Evolutionary conservation across 83 land plant genomes (phyloP), one percentile per base, ranked within the genome.

Genomic region (Thuja plicata): DNA sequence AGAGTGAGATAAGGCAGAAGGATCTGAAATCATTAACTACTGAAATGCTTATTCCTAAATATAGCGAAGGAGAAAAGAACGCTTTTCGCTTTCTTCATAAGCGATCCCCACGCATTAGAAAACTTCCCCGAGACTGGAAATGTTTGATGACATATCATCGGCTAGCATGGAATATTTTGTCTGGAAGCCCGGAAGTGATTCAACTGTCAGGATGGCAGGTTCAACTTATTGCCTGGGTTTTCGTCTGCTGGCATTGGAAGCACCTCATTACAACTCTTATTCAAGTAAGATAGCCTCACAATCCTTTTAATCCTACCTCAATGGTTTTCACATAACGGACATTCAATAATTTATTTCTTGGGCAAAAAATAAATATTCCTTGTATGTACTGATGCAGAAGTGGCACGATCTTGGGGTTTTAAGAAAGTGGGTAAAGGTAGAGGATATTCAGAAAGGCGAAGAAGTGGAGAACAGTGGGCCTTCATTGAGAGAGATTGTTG

Each of bases 141-240:
- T 41, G 40, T 78, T 38, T 38, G 8, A 21, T 78, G 19, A 12
- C 40, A 17, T 78, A 38, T 19, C 82, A 78, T 78, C 0, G 45
- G 24, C 45, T 78, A 1, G 82, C 43, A 38, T 78, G 82, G 82
- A 78, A 78, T 78, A 78, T 78, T 37, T 78, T 78, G 45, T 78
- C 19, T 38, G 5, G 0, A 38, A 78, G 7, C 8, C 21, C 19
- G 0, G 1, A 78, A 38, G 40, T 78, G 19, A 38, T 16, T 7
- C 24, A 27, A 9, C 8, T 79, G 2, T 9, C 5, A 37, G 46
- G 82, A 79, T 79, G 82, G 82, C 43, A 79, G 43, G 46, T 79
- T 38, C 82, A 79, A 79, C 41, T 79, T 19, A 79, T 37, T 17
- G 27, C 82, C 17, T 79, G 82, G 82, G 21, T 79, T 34, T 79